Conservation (phyloP, 352 stramenopile species). For the Phytophthora agathidicida region DNA sequence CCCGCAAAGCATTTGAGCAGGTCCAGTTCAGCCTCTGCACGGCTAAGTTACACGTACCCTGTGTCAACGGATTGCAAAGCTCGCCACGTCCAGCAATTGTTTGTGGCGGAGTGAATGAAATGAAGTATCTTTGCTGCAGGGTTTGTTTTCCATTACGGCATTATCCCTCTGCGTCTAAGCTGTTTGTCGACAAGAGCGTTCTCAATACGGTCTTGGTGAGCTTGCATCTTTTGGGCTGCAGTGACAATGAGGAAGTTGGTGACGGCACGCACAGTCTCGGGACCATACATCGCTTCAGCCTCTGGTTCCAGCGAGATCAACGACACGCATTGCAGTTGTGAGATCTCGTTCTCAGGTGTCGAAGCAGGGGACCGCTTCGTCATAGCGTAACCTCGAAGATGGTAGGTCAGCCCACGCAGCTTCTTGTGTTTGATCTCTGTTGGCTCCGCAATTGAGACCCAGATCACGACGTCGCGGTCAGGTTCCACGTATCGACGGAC, state of each 20-base stretch:
- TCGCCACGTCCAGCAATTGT: neutral
- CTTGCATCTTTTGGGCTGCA: slow-evolving; percentile 35
- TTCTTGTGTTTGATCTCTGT: slow-evolving; percentile 58
- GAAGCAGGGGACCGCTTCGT: slow-evolving; percentile 24
- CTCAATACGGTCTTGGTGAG: slow-evolving; percentile 40
- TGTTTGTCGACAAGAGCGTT: slow-evolving; percentile 30
- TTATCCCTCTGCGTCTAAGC: slow-evolving; percentile 7
- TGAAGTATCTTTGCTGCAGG: neutral
- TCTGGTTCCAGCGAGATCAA: slow-evolving; percentile 37
- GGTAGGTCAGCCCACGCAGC: slow-evolving; percentile 40
- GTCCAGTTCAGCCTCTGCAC: slow-evolving; percentile 1
- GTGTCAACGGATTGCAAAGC: too few relatives aligned
- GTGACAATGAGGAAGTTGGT: slow-evolving; percentile 43
- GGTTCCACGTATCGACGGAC: slow-evolving; percentile 54
- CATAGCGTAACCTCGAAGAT: slow-evolving; percentile 62
- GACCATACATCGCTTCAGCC: slow-evolving; percentile 25
- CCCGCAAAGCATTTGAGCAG: slow-evolving; percentile 8
- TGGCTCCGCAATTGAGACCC: slow-evolving; percentile 44
- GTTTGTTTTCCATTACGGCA: neutral
- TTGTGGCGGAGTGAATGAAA: neutral
- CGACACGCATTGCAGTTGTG: slow-evolving; percentile 34
- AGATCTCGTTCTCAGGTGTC: slow-evolving; percentile 21
- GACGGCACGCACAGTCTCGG: slow-evolving; percentile 29
- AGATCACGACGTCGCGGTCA: slow-evolving; percentile 58
- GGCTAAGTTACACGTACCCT: too few relatives aligned